Evolutionary conservation across 345 rosid species (phyloP).

Genomic region (Euphorbia pulcherrima): DNA sequence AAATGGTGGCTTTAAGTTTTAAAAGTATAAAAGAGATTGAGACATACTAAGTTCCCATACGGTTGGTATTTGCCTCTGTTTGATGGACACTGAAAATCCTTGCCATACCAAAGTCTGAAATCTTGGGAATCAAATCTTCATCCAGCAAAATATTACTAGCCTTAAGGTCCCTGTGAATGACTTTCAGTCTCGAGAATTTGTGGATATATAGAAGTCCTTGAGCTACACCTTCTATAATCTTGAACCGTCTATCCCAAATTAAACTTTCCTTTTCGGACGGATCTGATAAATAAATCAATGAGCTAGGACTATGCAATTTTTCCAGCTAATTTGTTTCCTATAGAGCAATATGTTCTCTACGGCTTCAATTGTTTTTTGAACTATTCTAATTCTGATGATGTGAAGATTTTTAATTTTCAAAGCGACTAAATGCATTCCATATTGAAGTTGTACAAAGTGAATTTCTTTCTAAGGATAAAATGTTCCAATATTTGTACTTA

Average conservation of each 20-base stretch:
- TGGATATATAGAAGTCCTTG: slow-evolving; percentile 19
- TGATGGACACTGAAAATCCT: slow-evolving; percentile 13
- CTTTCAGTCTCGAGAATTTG: slow-evolving; percentile 16
- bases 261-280: background rate
- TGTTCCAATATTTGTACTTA: no score
- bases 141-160: slow-evolving; percentile 16
- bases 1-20: background rate
- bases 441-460: no score
- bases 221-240: slow-evolving; percentile 14
- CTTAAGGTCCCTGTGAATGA: slow-evolving; percentile 18
- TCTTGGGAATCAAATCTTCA: slow-evolving; percentile 16
- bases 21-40: background rate
- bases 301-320: no score
- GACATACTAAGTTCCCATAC: slow-evolving; percentile 9
- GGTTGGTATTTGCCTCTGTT: slow-evolving; percentile 14
- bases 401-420: no score
- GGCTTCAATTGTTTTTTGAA: no score
- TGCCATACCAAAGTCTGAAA: slow-evolving; percentile 17
- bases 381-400: no score
- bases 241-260: slow-evolving; percentile 6
- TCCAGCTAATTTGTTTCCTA: no score
- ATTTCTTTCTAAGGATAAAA: no score
- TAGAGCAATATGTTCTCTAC: no score
- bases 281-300: slow-evolving; percentile 7
- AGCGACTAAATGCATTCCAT: no score